These are phyloP conservation scores for Xylariaceae sp. DNA, from an alignment of 2,329 filamentous ascomycete species.

Conservation along the genomic window DNA sequence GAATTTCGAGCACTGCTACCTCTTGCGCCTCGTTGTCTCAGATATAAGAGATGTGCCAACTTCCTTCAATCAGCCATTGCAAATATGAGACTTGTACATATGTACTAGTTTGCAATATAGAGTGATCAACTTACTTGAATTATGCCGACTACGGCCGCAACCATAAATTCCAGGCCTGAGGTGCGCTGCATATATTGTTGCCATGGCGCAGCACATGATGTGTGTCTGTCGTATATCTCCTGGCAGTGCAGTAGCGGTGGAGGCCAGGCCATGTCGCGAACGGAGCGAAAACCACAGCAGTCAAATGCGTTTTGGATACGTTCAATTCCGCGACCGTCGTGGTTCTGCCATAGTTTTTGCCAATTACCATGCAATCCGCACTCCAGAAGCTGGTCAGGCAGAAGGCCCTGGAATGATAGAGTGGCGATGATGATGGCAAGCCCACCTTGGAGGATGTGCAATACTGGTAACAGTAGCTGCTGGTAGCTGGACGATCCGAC, in stretches of 20 bases:
- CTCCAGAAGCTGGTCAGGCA: slow-evolving; percentile 44
- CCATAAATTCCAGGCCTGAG: slow-evolving; percentile 61
- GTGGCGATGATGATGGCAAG: slow-evolving; percentile 54
- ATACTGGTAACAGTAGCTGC: slow-evolving; percentile 41
- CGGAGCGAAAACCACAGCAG: slow-evolving; percentile 69
- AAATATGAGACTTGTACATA: background rate
- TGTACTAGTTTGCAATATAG: slow-evolving; percentile 7
- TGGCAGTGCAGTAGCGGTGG: slow-evolving; percentile 46
- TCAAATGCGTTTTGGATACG: slow-evolving; percentile 69
- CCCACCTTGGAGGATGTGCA: slow-evolving; percentile 53
- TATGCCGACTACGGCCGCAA: slow-evolving; percentile 59
- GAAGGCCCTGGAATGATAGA: slow-evolving; percentile 44
- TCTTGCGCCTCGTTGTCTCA: slow-evolving; percentile 23
- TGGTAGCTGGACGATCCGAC: slow-evolving; percentile 16
- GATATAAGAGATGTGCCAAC: slow-evolving; percentile 39
- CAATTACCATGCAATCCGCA: slow-evolving; percentile 66
- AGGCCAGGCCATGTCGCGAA: slow-evolving; percentile 68
- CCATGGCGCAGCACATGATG: slow-evolving; percentile 63
- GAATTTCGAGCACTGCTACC: slow-evolving; percentile 12
- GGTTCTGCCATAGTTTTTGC: slow-evolving; percentile 58
- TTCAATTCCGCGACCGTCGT: slow-evolving; percentile 58
- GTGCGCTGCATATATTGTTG: slow-evolving; percentile 58
- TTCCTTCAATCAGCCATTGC: slow-evolving; percentile 33
- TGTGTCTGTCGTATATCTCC: slow-evolving; percentile 52
- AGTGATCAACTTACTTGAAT: slow-evolving; percentile 57